phyloP scores from a whole-genome alignment of 202 grass and related monocot species.

The Saccharum hybrid region DNA sequence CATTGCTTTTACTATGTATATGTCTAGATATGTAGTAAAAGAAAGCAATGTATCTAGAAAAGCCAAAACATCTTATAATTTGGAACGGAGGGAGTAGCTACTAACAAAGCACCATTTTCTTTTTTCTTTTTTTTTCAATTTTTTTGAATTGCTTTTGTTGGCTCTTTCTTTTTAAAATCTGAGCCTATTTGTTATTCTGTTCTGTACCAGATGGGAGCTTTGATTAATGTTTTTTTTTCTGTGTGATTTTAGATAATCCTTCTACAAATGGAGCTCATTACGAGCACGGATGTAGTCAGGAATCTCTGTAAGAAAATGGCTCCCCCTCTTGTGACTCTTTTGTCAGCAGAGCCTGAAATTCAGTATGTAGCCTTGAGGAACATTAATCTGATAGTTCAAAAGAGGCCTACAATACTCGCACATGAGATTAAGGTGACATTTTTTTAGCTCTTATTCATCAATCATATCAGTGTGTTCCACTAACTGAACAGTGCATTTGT shows the following conservation, averaged over 20 bases:
- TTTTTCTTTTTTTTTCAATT: slow-evolving; percentile 17
- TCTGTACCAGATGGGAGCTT: neutral
- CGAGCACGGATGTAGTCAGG: slow-evolving; percentile 90
- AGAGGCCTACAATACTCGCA: slow-evolving; percentile 97
- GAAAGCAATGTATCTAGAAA: neutral
- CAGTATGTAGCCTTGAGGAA: slow-evolving; percentile 98
- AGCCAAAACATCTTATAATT: neutral
- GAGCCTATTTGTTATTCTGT: slow-evolving; percentile 3
- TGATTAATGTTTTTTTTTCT: slow-evolving; percentile 8
- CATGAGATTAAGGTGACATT: slow-evolving; percentile 95
- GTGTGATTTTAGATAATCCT: slow-evolving; percentile 81
- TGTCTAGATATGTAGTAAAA: neutral
- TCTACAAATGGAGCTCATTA: slow-evolving; percentile 99
- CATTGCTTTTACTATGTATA: neutral
- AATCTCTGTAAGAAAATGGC: slow-evolving; percentile 99
- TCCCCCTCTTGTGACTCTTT: slow-evolving; percentile 92
- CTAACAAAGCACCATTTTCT: slow-evolving; percentile 7
- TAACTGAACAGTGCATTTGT: slow-evolving; percentile 28
- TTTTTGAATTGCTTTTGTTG: neutral
- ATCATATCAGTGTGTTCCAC: slow-evolving; percentile 10
- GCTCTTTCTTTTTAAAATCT: slow-evolving; percentile 18
- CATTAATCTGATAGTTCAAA: slow-evolving; percentile 99
- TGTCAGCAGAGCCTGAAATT: slow-evolving; percentile 97
- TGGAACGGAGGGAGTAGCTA: neutral
- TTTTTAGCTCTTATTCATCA: slow-evolving; percentile 44